Evolutionary conservation across 2,329 filamentous ascomycete genomes (phyloP).

Genomic region (Huntiella abstrusa): DNA sequence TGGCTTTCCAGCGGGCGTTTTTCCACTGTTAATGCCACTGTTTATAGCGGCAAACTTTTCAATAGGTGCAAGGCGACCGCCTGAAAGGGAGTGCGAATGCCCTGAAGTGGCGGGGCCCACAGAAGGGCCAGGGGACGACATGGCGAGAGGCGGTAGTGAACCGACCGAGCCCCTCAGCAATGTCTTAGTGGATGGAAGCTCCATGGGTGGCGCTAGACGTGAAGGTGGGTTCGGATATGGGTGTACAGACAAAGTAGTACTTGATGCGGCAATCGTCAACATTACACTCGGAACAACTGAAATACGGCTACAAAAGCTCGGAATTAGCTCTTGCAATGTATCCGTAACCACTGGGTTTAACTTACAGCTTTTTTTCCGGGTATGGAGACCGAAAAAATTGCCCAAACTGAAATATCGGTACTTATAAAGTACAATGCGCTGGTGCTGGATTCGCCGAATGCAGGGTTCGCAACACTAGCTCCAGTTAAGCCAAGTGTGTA

Average conservation of each 20-base stretch:
- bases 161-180: slow-evolving; percentile 5
- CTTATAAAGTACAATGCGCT: slow-evolving; percentile 3
- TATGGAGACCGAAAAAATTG: not conserved
- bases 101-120: slow-evolving; percentile 3
- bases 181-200: slow-evolving; percentile 9
- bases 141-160: slow-evolving; percentile 6
- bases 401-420: not conserved
- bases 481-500: not conserved
- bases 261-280: not conserved
- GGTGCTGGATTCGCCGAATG: not conserved
- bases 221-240: no score
- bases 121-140: slow-evolving; percentile 2
- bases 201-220: slow-evolving; percentile 3
- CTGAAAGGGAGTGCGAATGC: slow-evolving; percentile 1
- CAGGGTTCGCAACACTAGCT: no score
- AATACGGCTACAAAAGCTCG: not conserved
- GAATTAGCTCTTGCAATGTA: not conserved
- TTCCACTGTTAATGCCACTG: not conserved
- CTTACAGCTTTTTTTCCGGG: not conserved
- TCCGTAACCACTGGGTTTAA: no score
- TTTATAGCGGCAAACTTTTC: slow-evolving; percentile 11
- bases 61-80: not conserved
- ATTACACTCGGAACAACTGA: not conserved
- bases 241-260: slow-evolving; percentile 5
- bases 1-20: not conserved